A percentile compares a stretch with the other conserved stretches of the same genome.
Evolutionary conservation across 805 yeast species (phyloP).

Genomic region (Kazachstania kunashirensis): DNA sequence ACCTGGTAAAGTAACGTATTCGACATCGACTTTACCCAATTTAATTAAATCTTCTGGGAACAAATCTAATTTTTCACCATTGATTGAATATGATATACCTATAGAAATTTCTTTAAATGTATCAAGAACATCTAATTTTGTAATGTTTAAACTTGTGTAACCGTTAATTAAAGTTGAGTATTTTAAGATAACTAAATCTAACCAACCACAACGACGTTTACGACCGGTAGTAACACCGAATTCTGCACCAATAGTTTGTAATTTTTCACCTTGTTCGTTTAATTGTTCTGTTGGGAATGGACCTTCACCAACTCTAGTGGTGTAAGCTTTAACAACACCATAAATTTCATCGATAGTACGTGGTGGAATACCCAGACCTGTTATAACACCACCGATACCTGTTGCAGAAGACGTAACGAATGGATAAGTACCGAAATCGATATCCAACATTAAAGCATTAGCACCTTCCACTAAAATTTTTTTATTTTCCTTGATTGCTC

Average conservation of each 20-base stretch:
- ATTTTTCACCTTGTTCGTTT: constrained; percentile 72
- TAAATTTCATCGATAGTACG: constrained; percentile 64
- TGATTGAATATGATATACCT: constrained; percentile 71
- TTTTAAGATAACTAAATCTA: constrained; percentile 87
- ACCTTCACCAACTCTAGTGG: constrained; percentile 98
- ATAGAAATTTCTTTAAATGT: constrained; percentile 79
- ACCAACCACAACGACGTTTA: constrained; percentile 99
- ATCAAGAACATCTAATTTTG: constrained; percentile 92
- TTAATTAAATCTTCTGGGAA: constrained; percentile 89
- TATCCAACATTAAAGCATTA: constrained; percentile 93
- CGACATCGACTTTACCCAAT: constrained; percentile 85
- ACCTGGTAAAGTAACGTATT: constrained; percentile 85
- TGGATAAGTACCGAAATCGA: constrained; percentile 97
- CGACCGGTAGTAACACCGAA: constrained; percentile 98
- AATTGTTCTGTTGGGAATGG: constrained; percentile 98
- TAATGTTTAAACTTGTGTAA: constrained; percentile 86
- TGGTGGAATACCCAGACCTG: constrained; percentile 97
- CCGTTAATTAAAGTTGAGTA: constrained; percentile 91
- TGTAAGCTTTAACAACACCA: constrained; percentile 97
- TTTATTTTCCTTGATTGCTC: constrained; percentile 66
- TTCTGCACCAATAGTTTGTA: constrained; percentile 91
- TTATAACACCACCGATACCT: constrained; percentile 95
- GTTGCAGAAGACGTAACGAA: constrained; percentile 93
- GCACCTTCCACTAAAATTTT: constrained; percentile 95
- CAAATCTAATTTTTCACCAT: constrained; percentile 63